These are phyloP conservation scores for Dalechampia spathulata DNA, from an alignment of 441 rosid genomes.

Conservation along the genomic window DNA sequence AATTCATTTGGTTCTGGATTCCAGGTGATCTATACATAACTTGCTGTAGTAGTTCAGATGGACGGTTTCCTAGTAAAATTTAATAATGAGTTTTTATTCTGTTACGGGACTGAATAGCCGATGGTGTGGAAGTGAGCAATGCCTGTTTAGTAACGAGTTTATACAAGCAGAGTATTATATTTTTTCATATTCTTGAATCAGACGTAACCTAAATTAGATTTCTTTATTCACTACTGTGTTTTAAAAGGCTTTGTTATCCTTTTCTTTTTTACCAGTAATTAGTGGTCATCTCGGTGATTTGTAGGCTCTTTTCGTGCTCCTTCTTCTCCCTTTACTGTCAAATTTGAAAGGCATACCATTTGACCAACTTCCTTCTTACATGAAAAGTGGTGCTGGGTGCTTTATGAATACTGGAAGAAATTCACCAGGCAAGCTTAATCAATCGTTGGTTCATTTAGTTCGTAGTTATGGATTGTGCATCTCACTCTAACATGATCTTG, in stretches of 20 bases:
- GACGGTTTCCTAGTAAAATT: neutral
- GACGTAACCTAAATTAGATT: too few relatives aligned
- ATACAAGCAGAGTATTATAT: too few relatives aligned
- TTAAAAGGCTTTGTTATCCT: neutral
- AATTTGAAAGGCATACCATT: constrained; percentile 78
- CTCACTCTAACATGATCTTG: neutral
- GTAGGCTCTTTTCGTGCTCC: constrained; percentile 83
- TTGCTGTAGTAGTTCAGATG: constrained; percentile 2
- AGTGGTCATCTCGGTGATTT: constrained; percentile 1
- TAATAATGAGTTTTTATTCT: neutral
- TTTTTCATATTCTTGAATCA: too few relatives aligned
- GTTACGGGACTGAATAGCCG: neutral
- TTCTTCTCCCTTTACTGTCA: constrained; percentile 64
- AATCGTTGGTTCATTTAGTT: too few relatives aligned
- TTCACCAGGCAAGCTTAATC: constrained; percentile 51
- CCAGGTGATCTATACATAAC: constrained; percentile 45
- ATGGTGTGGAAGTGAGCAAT: too few relatives aligned
- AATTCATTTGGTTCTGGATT: constrained; percentile 94
- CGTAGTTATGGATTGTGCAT: neutral
- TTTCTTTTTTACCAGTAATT: too few relatives aligned
- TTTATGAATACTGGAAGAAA: constrained; percentile 51
- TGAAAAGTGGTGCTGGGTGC: constrained; percentile 79
- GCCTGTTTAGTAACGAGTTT: too few relatives aligned
- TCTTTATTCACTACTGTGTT: neutral
- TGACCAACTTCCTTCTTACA: constrained; percentile 48